phyloP scores from a whole-genome alignment of 306 rosid genomes.

The Cercis canadensis region DNA sequence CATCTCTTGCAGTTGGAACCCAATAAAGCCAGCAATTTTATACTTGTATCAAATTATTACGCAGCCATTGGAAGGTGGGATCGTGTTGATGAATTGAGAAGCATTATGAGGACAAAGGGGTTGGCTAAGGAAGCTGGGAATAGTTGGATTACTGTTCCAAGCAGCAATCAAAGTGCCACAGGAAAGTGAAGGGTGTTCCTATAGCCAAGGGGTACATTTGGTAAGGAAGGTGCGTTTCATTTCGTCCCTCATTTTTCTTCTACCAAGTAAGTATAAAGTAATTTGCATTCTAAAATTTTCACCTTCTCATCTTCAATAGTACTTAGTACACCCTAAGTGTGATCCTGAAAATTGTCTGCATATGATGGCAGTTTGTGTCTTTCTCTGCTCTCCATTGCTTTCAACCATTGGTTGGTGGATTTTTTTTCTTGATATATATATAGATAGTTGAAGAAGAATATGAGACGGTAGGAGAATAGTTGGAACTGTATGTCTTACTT shows the following conservation, averaged over 20 bases:
- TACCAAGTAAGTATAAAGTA: no score
- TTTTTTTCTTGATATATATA: no score
- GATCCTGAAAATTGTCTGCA: not conserved
- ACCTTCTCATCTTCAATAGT: no score
- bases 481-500: not conserved
- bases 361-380: not conserved
- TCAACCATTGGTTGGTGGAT: not conserved
- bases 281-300: no score
- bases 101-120: conserved; percentile 54
- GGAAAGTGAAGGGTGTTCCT: no score
- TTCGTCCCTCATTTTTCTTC: no score
- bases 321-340: no score
- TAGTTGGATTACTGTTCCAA: conserved; percentile 49
- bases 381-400: not conserved
- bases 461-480: not conserved
- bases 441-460: no score
- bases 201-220: no score
- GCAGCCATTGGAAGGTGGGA: conserved; percentile 71
- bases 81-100: conserved; percentile 60
- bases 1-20: conserved; percentile 62
- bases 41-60: conserved; percentile 62
- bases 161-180: conserved; percentile 28
- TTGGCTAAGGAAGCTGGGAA: conserved; percentile 67
- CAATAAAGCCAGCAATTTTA: conserved; percentile 50
- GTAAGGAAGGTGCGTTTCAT: no score